Evolutionary conservation across 495 filamentous ascomycete species (phyloP).

Genomic region (Neurospora sublineolata): DNA sequence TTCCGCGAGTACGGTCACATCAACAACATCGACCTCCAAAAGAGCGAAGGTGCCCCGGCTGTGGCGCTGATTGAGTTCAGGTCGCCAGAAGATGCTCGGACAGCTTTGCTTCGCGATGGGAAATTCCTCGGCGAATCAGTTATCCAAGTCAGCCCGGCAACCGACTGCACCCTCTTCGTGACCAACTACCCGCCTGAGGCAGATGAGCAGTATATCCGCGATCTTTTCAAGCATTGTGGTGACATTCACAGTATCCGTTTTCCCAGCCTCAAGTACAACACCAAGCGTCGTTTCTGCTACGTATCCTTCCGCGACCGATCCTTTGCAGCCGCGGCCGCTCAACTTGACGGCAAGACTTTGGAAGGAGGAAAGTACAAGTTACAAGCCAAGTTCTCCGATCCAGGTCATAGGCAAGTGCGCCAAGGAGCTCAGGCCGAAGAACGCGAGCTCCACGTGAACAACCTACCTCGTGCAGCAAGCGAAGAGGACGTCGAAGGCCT

Average conservation of each 20-base stretch:
- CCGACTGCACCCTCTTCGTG: constrained; percentile 71
- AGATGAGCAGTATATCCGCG: constrained; percentile 67
- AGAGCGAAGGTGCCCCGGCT: constrained; percentile 46
- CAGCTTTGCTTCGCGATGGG: constrained; percentile 67
- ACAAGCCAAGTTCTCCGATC: constrained; percentile 72
- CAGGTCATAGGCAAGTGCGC: constrained; percentile 62
- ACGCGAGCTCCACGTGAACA: constrained; percentile 73
- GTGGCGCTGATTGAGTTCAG: constrained; percentile 79
- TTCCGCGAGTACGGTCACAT: constrained; percentile 82
- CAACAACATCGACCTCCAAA: constrained; percentile 56
- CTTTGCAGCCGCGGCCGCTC: constrained; percentile 53
- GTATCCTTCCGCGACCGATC: constrained; percentile 63
- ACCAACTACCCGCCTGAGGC: constrained; percentile 82
- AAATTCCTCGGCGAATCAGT: constrained; percentile 59
- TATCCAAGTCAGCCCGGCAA: constrained; percentile 61
- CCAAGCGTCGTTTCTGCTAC: constrained; percentile 86
- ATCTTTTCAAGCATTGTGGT: constrained; percentile 65
- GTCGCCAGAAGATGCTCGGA: constrained; percentile 61
- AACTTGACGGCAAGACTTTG: constrained; percentile 55
- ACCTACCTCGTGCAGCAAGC: constrained; percentile 52
- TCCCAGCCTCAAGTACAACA: constrained; percentile 81
- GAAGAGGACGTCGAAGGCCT: constrained; percentile 58
- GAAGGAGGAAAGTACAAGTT: constrained; percentile 53
- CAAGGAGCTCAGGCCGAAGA: constrained; percentile 73
- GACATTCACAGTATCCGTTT: constrained; percentile 78